Conservation (phyloP, 2,329 filamentous ascomycete species). For the Rutstroemia sp. region DNA sequence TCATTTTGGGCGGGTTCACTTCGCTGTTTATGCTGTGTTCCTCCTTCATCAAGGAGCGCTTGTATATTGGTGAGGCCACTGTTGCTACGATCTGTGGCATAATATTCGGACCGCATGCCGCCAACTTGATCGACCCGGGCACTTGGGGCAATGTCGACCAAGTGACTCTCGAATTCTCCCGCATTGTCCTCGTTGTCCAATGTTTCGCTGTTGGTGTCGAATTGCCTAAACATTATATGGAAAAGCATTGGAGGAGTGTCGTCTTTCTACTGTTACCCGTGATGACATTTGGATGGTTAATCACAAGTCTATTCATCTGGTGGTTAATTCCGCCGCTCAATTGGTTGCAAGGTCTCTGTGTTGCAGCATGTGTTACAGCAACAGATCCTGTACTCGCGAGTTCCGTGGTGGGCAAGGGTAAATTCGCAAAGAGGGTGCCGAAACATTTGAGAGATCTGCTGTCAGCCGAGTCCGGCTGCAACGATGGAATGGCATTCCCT, state of each 20-base stretch:
- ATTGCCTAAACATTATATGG: conserved; percentile 92
- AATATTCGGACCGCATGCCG: conserved; percentile 81
- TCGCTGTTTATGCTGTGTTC: conserved; percentile 98
- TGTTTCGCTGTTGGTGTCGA: conserved; percentile 90
- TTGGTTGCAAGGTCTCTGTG: conserved; percentile 84
- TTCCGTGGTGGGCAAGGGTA: conserved; percentile 96
- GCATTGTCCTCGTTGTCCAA: conserved; percentile 84
- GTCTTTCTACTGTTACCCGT: conserved; percentile 82
- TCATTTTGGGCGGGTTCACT: conserved; percentile 96
- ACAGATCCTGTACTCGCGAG: conserved; percentile 96
- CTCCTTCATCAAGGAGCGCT: conserved; percentile 93
- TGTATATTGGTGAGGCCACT: conserved; percentile 98
- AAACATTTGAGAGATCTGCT: conserved; percentile 94
- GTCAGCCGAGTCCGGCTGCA: conserved; percentile 95
- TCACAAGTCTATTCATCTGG: conserved; percentile 92
- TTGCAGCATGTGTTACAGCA: conserved; percentile 90
- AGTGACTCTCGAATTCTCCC: conserved; percentile 81
- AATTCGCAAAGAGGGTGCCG: conserved; percentile 94
- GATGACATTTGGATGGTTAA: conserved; percentile 94
- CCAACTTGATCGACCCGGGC: conserved; percentile 68
- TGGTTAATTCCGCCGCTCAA: conserved; percentile 72
- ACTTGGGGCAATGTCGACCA: conserved; percentile 80
- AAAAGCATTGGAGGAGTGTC: conserved; percentile 93
- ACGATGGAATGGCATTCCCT: conserved; percentile 99
- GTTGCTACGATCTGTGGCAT: conserved; percentile 83